These are phyloP conservation scores for Claviceps pazoutovae DNA, from an alignment of 2,329 filamentous ascomycete genomes.

Conservation along the genomic window DNA sequence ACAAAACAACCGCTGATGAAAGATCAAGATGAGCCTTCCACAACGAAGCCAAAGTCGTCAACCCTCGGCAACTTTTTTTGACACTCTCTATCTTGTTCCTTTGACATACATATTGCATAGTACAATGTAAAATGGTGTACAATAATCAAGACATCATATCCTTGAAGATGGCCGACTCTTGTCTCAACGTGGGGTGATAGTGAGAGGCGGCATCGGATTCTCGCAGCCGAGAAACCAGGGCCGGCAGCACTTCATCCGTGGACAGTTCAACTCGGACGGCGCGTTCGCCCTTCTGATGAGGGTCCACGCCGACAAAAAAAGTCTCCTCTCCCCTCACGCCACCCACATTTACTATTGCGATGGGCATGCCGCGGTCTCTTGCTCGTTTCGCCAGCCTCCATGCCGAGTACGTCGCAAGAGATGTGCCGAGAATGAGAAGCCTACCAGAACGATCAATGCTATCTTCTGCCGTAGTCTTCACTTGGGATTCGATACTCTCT, in stretches of 20 bases:
- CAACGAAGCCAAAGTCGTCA: conserved; percentile 14
- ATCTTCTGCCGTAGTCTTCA: conserved; percentile 65
- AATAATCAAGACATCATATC: conserved; percentile 42
- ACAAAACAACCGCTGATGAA: conserved; percentile 5
- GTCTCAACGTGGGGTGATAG: background rate
- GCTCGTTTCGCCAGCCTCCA: conserved; percentile 81
- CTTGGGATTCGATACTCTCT: conserved; percentile 58
- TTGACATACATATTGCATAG: conserved; percentile 5
- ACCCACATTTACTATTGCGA: conserved; percentile 80
- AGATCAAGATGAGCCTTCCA: conserved; percentile 9
- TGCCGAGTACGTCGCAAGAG: conserved; percentile 86
- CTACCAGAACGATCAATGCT: conserved; percentile 64
- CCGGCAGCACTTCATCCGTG: conserved; percentile 43
- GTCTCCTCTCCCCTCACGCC: conserved; percentile 66
- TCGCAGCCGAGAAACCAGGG: conserved; percentile 37
- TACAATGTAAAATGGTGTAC: conserved; percentile 5
- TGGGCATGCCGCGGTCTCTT: conserved; percentile 67
- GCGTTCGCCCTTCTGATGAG: conserved; percentile 33
- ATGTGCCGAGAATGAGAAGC: conserved; percentile 73
- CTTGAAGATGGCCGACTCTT: conserved; percentile 30
- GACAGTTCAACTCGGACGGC: conserved; percentile 44
- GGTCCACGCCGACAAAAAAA: conserved; percentile 48
- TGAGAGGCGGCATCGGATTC: conserved; percentile 7
- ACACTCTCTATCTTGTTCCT: conserved; percentile 10
- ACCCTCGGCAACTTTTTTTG: conserved; percentile 38